Evolutionary conservation across 2,329 filamentous ascomycete species (phyloP).

Genomic region (Fonsecaea pedrosoi): DNA sequence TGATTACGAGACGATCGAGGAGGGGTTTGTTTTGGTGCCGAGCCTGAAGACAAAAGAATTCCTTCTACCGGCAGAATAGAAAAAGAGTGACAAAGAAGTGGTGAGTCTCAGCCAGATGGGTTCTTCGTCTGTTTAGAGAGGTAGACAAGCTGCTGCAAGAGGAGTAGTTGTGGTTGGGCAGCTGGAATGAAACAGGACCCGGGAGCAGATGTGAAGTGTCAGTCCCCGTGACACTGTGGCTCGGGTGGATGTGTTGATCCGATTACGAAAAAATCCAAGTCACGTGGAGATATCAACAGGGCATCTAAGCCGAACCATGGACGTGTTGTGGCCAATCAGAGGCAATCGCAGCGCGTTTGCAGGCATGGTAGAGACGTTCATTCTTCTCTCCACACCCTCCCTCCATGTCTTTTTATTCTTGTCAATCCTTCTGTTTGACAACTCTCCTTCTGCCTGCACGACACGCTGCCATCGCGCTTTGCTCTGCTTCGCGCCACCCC

Average conservation of each 20-base stretch:
- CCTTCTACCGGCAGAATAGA: not conserved
- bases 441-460: slow-evolving; percentile 13
- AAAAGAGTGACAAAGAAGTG: not conserved
- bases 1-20: not conserved
- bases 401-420: slow-evolving; percentile 25
- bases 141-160: not conserved
- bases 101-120: not conserved
- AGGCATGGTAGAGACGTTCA: slow-evolving; percentile 10
- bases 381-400: slow-evolving; percentile 11
- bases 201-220: not conserved
- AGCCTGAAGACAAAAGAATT: not conserved
- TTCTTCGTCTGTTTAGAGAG: not conserved
- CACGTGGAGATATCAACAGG: not conserved
- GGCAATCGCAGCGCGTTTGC: slow-evolving; percentile 12
- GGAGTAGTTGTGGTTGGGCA: slow-evolving; percentile 2
- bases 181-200: not conserved
- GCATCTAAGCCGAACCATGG: slow-evolving; percentile 10
- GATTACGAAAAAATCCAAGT: not conserved
- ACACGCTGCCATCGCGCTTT: slow-evolving; percentile 8
- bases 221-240: not conserved
- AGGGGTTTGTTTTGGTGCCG: slow-evolving; percentile 16
- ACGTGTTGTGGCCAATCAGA: slow-evolving; percentile 15
- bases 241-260: slow-evolving; percentile 1
- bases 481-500: not conserved
- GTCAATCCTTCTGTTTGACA: slow-evolving; percentile 14